Evolutionary conservation across 78 protist species (phyloP).

Genomic region (Planoprotostelium fungivorum): DNA sequence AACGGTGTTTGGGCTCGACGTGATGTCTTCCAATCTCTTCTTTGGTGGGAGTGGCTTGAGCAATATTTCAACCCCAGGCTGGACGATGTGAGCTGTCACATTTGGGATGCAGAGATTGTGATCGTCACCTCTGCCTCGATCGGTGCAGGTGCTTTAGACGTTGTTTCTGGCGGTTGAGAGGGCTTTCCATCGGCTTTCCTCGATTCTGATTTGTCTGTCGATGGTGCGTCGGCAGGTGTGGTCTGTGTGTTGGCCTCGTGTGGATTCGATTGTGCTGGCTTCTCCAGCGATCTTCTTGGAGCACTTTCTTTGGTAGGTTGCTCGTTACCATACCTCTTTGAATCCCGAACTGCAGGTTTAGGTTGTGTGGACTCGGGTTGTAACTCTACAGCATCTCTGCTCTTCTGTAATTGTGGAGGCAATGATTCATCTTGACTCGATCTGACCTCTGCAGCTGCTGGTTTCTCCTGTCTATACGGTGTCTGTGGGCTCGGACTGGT

Average conservation of each 20-base stretch:
- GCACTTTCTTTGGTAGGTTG: too few species aligned
- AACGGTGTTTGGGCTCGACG: not conserved
- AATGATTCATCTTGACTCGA: not conserved
- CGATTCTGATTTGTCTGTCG: not conserved
- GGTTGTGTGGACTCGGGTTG: not conserved
- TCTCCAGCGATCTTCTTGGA: not conserved
- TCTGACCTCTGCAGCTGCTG: not conserved
- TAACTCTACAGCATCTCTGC: not conserved
- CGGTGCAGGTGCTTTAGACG: too few species aligned
- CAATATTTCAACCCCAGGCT: not conserved
- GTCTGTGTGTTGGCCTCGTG: not conserved
- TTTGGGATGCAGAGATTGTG: not conserved
- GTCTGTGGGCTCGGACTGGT: too few species aligned
- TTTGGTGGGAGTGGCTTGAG: not conserved
- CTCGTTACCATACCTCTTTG: too few species aligned
- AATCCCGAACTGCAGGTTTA: too few species aligned
- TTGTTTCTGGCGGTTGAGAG: not conserved
- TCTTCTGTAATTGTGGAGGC: not conserved
- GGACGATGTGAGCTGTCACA: not conserved
- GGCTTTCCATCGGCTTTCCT: not conserved
- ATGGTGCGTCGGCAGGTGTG: not conserved
- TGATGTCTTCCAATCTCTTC: not conserved
- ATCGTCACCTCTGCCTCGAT: too few species aligned
- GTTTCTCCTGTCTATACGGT: not conserved
- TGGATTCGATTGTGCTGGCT: not conserved